Evolutionary conservation across 2,329 filamentous ascomycete species (phyloP), one percentile per base, ranked within the genome.

Genomic region (Colletotrichum viniferum): DNA sequence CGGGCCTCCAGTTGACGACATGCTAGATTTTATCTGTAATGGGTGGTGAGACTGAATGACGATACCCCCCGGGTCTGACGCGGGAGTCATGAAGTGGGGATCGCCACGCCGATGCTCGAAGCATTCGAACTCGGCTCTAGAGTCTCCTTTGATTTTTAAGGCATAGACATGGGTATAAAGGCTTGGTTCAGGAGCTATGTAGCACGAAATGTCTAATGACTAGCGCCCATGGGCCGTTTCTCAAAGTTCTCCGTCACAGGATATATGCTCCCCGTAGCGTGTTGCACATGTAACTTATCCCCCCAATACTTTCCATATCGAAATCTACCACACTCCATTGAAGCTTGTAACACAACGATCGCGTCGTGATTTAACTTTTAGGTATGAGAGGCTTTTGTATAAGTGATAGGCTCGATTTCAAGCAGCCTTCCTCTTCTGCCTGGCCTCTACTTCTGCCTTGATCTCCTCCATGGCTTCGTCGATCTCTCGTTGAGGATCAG

Each of bases 391-490:
- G 43, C 43, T 21, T 52, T 52, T 61, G 12, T 14, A 21, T 12
- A 21, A 3, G 28, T 7, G 58, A n/a, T 32, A 30, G 26, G 30
- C 30, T 13, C 7, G 26, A 61, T 32, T n/a, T 74, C 32, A 76
- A 18, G 30, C 24, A 70, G 65, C 65, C 65, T 78, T 79, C 68
- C 61, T 74, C 72, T 60, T 75, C 48, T 76, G 74, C 61, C 74
- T 77, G 24, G 73, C 89, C 81, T 94, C 92, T 38, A 98, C 90
- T 84, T 98, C 95, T 7, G 86, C 87, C 80, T 88, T 91, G 68
- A 98, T 89, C 85, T 98, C 95, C 48, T 90, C 87, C 12, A 97
- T 90, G 32, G 94, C 94, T 80, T 97, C 95, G 74, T 94, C 93
- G 64, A 97, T 88, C 79, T 97, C 95, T 32, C 88, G 87, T 69